Base-by-base conservation (phyloP, 2,329 filamentous ascomycete genomes). In the Fusarium falciforme region DNA sequence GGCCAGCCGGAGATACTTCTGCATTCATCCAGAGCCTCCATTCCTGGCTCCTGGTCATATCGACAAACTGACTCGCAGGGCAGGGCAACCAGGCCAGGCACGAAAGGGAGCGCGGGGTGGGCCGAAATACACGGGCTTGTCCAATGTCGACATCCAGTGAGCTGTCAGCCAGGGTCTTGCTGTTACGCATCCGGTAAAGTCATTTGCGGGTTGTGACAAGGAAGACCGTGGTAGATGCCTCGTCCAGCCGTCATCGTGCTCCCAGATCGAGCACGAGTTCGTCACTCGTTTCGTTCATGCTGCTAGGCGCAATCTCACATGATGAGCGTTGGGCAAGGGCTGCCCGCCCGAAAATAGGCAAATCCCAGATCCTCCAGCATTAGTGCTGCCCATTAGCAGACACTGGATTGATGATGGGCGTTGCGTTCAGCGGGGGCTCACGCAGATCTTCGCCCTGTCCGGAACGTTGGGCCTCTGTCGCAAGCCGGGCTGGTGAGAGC, bases 1-100 rank as follows among this genome's bases (percentile, higher is more conserved):
- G 74, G 63, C 61, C 71, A 67, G 59, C 59, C 67, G 61, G 66
- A 77, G 57, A 68, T 76, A 71, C 60, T 74, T 70, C 72, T 74
- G 42, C 52, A 70, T 65, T 71, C 72, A 75, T 75, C 70, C 63
- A 73, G 68, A 72, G 58, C 76, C 66, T 67, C 71, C 61, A 75
- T 75, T 70, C 54, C 64, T 64, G 66, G 58, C 59, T 70, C 66
- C 55, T 61, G 66, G 69, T 70, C 64, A 64, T 70, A 27, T 70
- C 75, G 70, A 71, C 54, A 66, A 52, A 66, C 72, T 75, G 74
- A 77, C 76, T 77, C 75, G 76, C 64, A 65, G 65, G 25, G 76
- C 64, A 65, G 65, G 25, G 25, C 29, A 38, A 49, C 33, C 14
- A 36, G 14, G 22, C 33, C 33, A 25, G 54, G 33, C 54, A 57